A percentile compares a stretch with the other conserved stretches of the same genome.
These are phyloP conservation scores for Saturnispora halmiae DNA, from an alignment of 805 yeast genomes.

Conservation along the genomic window DNA sequence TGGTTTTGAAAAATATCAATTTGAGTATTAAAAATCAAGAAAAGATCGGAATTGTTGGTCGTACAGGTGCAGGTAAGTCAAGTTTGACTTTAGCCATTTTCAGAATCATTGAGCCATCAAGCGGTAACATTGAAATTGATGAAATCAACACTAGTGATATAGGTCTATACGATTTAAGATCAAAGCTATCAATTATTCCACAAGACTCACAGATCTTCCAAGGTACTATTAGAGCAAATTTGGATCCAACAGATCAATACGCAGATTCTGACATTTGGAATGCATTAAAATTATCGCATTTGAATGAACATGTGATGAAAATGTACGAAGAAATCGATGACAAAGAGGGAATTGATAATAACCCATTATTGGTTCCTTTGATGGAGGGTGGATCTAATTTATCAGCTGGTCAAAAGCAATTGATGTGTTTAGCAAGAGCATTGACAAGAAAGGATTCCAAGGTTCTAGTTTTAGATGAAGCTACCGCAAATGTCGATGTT, in stretches of 20 bases:
- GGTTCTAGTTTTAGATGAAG: conserved; percentile 70
- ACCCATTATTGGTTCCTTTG: conserved; percentile 22
- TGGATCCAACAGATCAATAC: conserved; percentile 69
- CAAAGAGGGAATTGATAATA: conserved; percentile 32
- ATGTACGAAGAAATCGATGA: conserved; percentile 39
- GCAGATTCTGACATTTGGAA: conserved; percentile 78
- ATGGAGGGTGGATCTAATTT: conserved; percentile 48
- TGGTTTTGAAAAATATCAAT: conserved; percentile 62
- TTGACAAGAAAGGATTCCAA: conserved; percentile 48
- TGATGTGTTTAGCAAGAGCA: conserved; percentile 77
- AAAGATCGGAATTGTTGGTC: conserved; percentile 90
- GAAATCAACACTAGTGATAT: conserved; percentile 53
- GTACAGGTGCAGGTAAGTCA: conserved; percentile 96
- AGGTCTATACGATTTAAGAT: conserved; percentile 73
- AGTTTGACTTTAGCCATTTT: conserved; percentile 77
- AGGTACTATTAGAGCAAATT: conserved; percentile 75
- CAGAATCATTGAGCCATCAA: conserved; percentile 69
- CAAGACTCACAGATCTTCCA: conserved; percentile 91
- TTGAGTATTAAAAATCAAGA: conserved; percentile 62
- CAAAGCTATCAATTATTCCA: conserved; percentile 75
- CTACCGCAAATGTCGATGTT: conserved; percentile 84
- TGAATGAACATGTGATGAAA: conserved; percentile 51
- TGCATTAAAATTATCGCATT: conserved; percentile 68
- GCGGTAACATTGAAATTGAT: conserved; percentile 61
- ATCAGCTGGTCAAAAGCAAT: conserved; percentile 82